Evolutionary conservation across 768 basidiomycete genomes (phyloP), one percentile per base, ranked within the genome.

Genomic region (Mycena olivaceomarginata): DNA sequence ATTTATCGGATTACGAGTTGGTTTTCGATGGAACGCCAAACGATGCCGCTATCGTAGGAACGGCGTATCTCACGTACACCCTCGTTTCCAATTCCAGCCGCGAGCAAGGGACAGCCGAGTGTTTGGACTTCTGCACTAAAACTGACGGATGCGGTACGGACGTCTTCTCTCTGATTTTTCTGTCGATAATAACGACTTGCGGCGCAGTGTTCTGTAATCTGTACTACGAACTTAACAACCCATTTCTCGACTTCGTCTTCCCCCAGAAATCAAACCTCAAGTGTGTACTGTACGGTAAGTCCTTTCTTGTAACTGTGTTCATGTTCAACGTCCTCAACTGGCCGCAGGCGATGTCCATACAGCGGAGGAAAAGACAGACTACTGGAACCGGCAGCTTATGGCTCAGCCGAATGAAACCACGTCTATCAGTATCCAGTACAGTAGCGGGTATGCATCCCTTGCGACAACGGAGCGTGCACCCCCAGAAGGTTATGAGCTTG

Each of bases 211-310:
- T 80, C 67, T 41, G 67, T 37, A 82, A 82, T 66, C 8, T 80
- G 40, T 82, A 79, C 72, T 78, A 75, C 68, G 79, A 82, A 70
- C 64, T 75, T 57, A 73, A 72, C 63, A 82, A 82, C 63, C 70
- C 67, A 4, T 43, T 67, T 22, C 74, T 80, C 40, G 80, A 82
- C 74, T 78, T 71, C 74, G 76, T 78, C 25, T 81, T 79, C 56
- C 57, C 78, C 5, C 53, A 78, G 66, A 43, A 79, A 31, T 81
- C 80, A n/a, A 81, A 82, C 56, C 63, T 81, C n/a, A 81, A 77
- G 59, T 82, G 81, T 59, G 81, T 76, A 18, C 11, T 68, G 20
- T 82, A 74, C 48, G 77, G 77, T 72, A 41, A 6, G 70, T 41
- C 39, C 37, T 71, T 51, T 2, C 22, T 9, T 37, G 48, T 8